Evolutionary conservation across 148 eudicot species (phyloP).

Genomic region (Oxyria digyna): DNA sequence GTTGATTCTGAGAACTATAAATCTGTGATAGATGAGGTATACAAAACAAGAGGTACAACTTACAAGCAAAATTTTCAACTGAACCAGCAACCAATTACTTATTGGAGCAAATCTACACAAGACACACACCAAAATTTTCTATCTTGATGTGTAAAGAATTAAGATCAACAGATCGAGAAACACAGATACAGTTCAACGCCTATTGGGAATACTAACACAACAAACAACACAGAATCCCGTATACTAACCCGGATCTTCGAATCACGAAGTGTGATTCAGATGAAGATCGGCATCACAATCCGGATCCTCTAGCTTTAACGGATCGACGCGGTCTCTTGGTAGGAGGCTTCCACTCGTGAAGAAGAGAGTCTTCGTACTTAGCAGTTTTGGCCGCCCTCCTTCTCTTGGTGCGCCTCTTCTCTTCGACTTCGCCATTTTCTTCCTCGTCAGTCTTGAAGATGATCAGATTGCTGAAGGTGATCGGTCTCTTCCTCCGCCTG

Average conservation of each 20-base stretch:
- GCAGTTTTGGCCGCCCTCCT: conserved; percentile 8
- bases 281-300: neutral
- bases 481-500: conserved; percentile 33
- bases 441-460: neutral
- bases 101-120: neutral
- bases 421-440: neutral
- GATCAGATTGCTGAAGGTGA: conserved; percentile 19
- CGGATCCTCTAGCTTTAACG: conserved; percentile 1
- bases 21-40: neutral
- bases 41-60: neutral
- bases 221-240: neutral
- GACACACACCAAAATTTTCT: neutral
- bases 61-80: neutral
- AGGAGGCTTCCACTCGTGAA: conserved; percentile 17
- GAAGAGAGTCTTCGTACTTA: conserved; percentile 20
- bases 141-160: neutral
- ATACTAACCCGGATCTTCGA: neutral
- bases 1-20: neutral
- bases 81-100: neutral
- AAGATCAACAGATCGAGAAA: neutral
- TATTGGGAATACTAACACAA: neutral
- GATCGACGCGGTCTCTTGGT: conserved; percentile 4
- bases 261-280: neutral
- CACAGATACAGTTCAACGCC: neutral
- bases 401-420: conserved; percentile 14